A percentile compares a stretch with the other conserved stretches of the same genome.
These are phyloP conservation scores for Parastagonospora avenae DNA, from an alignment of 2,329 filamentous ascomycete genomes.

Conservation along the genomic window DNA sequence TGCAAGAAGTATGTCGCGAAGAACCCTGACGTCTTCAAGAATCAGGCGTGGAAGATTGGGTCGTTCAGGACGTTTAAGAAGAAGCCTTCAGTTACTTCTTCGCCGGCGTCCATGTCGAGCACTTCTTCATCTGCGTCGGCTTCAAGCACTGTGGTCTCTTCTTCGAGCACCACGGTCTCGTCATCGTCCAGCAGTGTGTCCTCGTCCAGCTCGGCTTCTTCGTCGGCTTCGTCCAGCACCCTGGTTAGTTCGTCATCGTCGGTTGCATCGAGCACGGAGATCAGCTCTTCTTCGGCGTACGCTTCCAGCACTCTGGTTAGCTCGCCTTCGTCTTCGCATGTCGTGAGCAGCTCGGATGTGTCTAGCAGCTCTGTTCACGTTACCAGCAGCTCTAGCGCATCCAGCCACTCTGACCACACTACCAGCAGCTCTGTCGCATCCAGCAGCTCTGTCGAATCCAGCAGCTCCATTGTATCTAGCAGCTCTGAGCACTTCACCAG, in stretches of 20 bases:
- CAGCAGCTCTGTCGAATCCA: too few species aligned
- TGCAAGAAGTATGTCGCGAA: constrained; percentile 73
- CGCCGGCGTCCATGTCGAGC: constrained; percentile 9
- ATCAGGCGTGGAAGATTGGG: constrained; percentile 74
- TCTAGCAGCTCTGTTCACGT: constrained; percentile 1
- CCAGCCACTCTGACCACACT: neutral
- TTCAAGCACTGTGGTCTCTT: neutral
- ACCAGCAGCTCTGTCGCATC: neutral
- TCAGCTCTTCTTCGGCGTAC: constrained; percentile 21
- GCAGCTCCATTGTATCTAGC: too few species aligned
- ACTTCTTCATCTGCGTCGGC: constrained; percentile 15
- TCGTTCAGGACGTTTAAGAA: constrained; percentile 33
- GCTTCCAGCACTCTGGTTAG: neutral
- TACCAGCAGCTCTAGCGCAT: neutral
- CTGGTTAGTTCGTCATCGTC: too few species aligned
- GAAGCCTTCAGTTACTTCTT: constrained; percentile 14
- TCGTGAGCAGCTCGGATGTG: neutral
- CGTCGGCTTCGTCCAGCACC: too few species aligned
- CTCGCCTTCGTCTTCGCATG: neutral
- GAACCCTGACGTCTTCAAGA: constrained; percentile 69
- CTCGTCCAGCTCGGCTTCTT: too few species aligned
- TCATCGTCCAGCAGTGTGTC: too few species aligned
- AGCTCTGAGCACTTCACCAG: too few species aligned
- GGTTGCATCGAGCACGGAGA: too few species aligned
- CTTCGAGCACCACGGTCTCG: neutral